Conservation (phyloP, 768 basidiomycete species). For the Boletus reticuloceps region DNA sequence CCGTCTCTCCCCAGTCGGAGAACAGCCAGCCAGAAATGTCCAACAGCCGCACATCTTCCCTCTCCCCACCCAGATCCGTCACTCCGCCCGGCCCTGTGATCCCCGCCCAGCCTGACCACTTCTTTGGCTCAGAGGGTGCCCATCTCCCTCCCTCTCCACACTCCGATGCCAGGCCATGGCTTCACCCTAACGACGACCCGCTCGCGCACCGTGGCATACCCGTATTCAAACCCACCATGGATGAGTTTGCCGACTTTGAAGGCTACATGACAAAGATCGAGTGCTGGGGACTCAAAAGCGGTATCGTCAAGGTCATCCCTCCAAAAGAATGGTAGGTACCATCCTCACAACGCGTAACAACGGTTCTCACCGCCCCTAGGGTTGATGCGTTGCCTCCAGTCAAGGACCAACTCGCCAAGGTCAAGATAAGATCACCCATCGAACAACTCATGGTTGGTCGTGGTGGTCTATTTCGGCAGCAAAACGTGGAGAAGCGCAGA, state of each 20-base stretch:
- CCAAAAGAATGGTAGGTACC: conserved; percentile 84
- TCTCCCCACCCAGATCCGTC: conserved; percentile 47
- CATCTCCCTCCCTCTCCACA: conserved; percentile 56
- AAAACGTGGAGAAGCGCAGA: conserved; percentile 87
- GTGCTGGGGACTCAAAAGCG: conserved; percentile 86
- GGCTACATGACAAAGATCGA: conserved; percentile 83
- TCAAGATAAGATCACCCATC: conserved; percentile 87
- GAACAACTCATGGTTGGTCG: conserved; percentile 90
- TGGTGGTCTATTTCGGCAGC: conserved; percentile 82
- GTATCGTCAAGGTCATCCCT: conserved; percentile 95
- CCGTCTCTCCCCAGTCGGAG: conserved; percentile 6
- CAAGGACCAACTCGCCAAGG: conserved; percentile 61
- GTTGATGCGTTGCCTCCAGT: conserved; percentile 69
- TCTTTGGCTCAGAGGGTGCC: conserved; percentile 57
- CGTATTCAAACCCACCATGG: conserved; percentile 92
- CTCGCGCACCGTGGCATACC: conserved; percentile 87
- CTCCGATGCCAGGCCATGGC: conserved; percentile 61
- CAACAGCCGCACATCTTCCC: conserved; percentile 29
- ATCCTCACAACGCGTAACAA: conserved; percentile 12
- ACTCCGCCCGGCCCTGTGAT: conserved; percentile 41
- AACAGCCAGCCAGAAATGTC: conserved; percentile 17
- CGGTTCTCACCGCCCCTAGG: conserved; percentile 42
- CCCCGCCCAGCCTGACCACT: conserved; percentile 77
- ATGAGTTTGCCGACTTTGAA: conserved; percentile 91
- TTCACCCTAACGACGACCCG: conserved; percentile 79